phyloP scores from a whole-genome alignment of 331 rosid genomes.

The Stylosanthes scabra region DNA sequence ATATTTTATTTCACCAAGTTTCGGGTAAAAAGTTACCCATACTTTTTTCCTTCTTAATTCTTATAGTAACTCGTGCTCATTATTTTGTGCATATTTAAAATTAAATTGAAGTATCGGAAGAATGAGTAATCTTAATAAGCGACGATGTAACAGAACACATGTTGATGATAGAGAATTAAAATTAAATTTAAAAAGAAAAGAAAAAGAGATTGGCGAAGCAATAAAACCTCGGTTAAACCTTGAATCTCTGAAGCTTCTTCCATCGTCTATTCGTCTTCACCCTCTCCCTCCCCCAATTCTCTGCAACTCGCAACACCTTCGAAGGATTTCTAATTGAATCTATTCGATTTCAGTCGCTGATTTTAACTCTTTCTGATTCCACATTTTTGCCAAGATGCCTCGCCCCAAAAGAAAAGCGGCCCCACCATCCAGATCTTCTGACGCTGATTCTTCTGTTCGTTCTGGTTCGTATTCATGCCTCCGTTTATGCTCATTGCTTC shows the following conservation, averaged over 20 bases:
- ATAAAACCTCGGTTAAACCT: constrained; percentile 57
- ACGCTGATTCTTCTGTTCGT: constrained; percentile 47
- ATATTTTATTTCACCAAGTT: too few species aligned
- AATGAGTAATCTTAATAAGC: too few species aligned
- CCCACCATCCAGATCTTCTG: constrained; percentile 48
- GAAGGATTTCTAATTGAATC: not conserved
- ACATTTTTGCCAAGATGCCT: constrained; percentile 54
- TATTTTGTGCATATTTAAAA: too few species aligned
- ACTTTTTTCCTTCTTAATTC: too few species aligned
- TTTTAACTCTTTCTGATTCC: constrained; percentile 30
- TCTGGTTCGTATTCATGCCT: constrained; percentile 44
- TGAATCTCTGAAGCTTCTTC: constrained; percentile 1
- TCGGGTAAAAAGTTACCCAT: too few species aligned
- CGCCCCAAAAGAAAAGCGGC: constrained; percentile 65
- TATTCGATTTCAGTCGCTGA: constrained; percentile 29
- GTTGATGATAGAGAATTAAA: too few species aligned
- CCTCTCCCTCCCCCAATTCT: not conserved
- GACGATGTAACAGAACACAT: too few species aligned
- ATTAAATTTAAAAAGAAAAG: too few species aligned
- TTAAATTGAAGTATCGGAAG: too few species aligned
- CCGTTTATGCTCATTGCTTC: constrained; percentile 29
- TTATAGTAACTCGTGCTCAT: too few species aligned
- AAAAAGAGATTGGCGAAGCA: constrained; percentile 30
- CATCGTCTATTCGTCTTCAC: constrained; percentile 3
- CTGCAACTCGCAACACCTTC: constrained; percentile 1